Percentiles rank a stretch among this genome's conserved stretches.
Conservation (phyloP, 2,329 filamentous ascomycete genomes). For the Botrytis fabae region DNA sequence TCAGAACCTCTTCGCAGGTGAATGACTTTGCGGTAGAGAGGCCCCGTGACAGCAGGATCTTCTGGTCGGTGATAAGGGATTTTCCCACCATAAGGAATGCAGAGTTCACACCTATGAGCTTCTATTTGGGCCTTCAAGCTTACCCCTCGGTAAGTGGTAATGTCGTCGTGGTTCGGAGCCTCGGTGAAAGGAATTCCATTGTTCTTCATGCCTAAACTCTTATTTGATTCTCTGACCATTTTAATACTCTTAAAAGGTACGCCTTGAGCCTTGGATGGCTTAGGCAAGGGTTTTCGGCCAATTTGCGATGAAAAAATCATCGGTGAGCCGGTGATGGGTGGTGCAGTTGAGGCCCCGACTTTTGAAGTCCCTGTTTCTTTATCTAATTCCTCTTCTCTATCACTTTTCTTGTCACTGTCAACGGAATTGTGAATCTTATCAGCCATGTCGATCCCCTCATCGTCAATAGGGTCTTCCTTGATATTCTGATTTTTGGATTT, state of each 20-base stretch:
- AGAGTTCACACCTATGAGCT: neutral
- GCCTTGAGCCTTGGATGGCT: neutral
- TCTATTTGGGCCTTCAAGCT: neutral
- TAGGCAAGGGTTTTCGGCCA: too few relatives aligned
- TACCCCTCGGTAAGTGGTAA: neutral
- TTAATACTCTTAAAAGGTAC: neutral
- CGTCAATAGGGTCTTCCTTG: too few relatives aligned
- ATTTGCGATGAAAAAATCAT: neutral
- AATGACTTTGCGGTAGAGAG: neutral
- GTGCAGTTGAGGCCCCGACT: neutral
- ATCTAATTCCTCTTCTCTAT: neutral
- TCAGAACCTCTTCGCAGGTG: neutral
- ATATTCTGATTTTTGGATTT: neutral
- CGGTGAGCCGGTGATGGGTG: neutral
- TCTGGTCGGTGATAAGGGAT: neutral
- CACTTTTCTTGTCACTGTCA: neutral
- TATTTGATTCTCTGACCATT: neutral
- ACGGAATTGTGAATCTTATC: fast-evolving
- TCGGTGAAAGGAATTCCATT: neutral
- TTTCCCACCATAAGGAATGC: neutral
- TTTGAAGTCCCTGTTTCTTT: neutral
- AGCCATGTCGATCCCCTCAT: neutral
- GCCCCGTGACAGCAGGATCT: neutral
- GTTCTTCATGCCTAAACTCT: too few relatives aligned
- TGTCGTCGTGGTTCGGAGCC: neutral